Base-by-base conservation (phyloP, 495 filamentous ascomycete genomes). In the Oleoguttula mirabilis region DNA sequence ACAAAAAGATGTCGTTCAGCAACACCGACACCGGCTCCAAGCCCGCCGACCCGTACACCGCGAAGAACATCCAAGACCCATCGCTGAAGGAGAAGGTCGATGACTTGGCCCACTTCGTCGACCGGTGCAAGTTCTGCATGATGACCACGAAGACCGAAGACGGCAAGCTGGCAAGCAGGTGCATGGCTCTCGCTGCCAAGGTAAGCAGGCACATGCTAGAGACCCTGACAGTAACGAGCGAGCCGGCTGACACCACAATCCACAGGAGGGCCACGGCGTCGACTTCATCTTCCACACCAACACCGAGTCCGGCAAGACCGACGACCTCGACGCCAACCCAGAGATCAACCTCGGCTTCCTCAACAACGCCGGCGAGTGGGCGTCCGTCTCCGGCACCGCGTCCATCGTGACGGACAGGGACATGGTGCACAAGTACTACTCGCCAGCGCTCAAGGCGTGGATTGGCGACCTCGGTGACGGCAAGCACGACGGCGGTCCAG, bases 281-380 rank as follows among this genome's bases (percentile, higher is more conserved):
- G 87, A 94, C 60, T 75, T 93, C 34, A 71, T 93, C 62, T 94
- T 96, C 73, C 79, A 90, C 66, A 84, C 86, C 51, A 94, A 94
- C 68, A 85, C 84, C 45, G 83, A 90, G 59, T 87, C 84, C 25
- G 82, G 84, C 61, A 94, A 96, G 67, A 88, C 85, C 10, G 71
- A 84, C 62, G 87, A 94, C 56, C 71, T 96, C 12, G 63, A 69
- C 34, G 63, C 65, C 14, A 80, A 94, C 65, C 70, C 76, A 0
- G 75, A 87, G 59, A 73, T 81, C 59, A 94, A 94, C 67, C 73
- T 94, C 58, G 75, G 77, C 37, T 96, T 96, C 73, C 67, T 87
- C 48, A 81, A 84, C 61, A 63, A 59, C 47, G 75, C 70, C 28
- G 85, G 84, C 45, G 68, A 76, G 55, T 83, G 79, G 79, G 88